Base-by-base conservation (phyloP, 305 asterid genomes). In the Ajuga reptans region DNA sequence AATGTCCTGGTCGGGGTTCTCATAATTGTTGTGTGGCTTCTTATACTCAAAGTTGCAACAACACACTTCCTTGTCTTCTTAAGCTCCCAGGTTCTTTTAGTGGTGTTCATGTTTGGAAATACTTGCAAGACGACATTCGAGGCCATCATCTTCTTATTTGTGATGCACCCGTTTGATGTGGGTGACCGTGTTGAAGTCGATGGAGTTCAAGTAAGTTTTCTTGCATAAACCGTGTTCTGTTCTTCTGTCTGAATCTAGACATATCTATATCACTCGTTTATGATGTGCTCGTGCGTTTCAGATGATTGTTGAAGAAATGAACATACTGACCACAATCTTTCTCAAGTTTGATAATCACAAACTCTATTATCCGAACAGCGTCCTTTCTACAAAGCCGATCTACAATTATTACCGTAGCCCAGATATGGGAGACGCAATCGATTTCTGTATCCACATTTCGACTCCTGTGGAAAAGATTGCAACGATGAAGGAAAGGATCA, bases 251-350 rank as follows among this genome's bases (percentile, higher is more conserved):
- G 8, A 2, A 39, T 11, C 1, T 55, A 33, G 6, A 33, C 29
- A 15, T 31, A 12, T 34, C 11, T 73, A 14, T 72, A 4, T 54
- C 49, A 12, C 52, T 54, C 21, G 14, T 3, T 65, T 17, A 4
- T 58, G 5, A 29, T 45, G 8, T 27, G 12, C 21, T 16, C 9
- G 34, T 6, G 51, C 14, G 9, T 57, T 71, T 72, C 92, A 91
- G 98, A 89, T 91, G 98, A 71, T 91, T 4, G 96, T 89, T 3
- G 98, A 91, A 73, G 98, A 89, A 79, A 91, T 91, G 96, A 91
- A 91, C 65, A 87, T 91, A 71, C 33, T 91, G 73, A 81, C 95
- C 0, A 89, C 96, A 4, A 85, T 91, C 61, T 85, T 91, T 56
- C 80, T 91, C 39, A 89, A 87, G 75, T 86, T 29, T 0, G 98